These are phyloP conservation scores for Rosa chinensis DNA, from an alignment of 306 rosid genomes.

Conservation along the genomic window DNA sequence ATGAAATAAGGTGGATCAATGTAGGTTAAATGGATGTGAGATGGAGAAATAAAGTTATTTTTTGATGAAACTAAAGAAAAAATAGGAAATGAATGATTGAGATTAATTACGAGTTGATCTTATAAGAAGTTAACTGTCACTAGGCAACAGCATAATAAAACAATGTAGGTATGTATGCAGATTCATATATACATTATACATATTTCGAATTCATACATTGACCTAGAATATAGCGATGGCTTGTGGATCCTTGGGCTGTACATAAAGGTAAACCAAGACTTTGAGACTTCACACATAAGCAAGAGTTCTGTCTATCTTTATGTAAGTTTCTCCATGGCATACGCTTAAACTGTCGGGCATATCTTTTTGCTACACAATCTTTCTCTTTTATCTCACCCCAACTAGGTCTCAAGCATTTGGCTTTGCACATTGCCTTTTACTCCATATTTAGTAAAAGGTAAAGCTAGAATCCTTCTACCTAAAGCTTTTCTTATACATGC, in stretches of 20 bases:
- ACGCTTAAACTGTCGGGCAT: slow-evolving; percentile 2
- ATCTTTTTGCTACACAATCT: slow-evolving; percentile 2
- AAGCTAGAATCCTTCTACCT: background rate
- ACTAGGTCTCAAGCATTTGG: background rate
- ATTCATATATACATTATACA: too few relatives aligned
- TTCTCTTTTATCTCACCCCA: background rate
- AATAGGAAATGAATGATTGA: too few relatives aligned
- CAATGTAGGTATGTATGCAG: too few relatives aligned
- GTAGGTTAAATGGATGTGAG: background rate
- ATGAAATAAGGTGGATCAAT: too few relatives aligned
- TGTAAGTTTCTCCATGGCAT: background rate
- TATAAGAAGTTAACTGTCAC: too few relatives aligned
- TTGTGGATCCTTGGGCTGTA: background rate
- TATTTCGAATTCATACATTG: background rate
- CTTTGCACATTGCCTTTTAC: background rate
- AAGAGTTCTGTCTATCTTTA: background rate
- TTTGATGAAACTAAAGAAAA: too few relatives aligned
- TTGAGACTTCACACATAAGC: background rate
- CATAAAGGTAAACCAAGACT: slow-evolving; percentile 5
- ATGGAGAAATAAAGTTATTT: background rate
- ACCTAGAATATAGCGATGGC: background rate
- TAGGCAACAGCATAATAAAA: too few relatives aligned
- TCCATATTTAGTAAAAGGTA: background rate
- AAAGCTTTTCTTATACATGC: background rate
- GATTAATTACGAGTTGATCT: too few relatives aligned